Conservation (phyloP, 140 eudicot genomes). For the Cichorium intybus region DNA sequence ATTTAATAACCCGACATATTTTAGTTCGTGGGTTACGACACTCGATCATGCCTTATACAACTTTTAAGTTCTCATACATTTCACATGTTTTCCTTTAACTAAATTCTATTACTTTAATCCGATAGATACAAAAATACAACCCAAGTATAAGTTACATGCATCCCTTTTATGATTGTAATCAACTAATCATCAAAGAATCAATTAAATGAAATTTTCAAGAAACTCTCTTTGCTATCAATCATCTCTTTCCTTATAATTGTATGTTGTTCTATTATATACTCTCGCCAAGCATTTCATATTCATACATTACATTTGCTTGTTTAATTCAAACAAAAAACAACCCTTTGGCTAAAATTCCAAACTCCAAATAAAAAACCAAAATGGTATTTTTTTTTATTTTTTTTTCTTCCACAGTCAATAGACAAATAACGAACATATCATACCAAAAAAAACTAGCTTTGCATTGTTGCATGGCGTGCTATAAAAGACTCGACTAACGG, state of each 20-base stretch:
- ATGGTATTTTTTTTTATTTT: not conserved
- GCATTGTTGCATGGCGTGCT: conserved; percentile 52
- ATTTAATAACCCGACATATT: no score
- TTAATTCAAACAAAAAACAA: not conserved
- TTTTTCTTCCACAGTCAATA: no score
- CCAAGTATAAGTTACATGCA: no score
- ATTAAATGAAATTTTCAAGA: not conserved
- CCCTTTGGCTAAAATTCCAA: not conserved
- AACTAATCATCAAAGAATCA: no score
- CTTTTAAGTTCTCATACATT: no score
- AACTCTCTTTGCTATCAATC: not conserved
- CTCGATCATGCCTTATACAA: no score
- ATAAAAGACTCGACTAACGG: conserved; percentile 78
- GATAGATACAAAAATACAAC: no score
- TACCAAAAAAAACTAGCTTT: conserved; percentile 20
- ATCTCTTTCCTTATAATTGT: not conserved
- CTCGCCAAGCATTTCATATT: not conserved
- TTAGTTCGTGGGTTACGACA: no score
- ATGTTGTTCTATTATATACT: not conserved
- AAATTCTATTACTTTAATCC: no score
- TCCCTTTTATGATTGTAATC: no score
- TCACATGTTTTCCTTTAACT: no score
- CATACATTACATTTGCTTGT: not conserved
- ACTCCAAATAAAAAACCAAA: not conserved
- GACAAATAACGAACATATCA: not conserved